Evolutionary conservation across 2,329 filamentous ascomycete species (phyloP).

Genomic region (Paraconiothyrium sp.): DNA sequence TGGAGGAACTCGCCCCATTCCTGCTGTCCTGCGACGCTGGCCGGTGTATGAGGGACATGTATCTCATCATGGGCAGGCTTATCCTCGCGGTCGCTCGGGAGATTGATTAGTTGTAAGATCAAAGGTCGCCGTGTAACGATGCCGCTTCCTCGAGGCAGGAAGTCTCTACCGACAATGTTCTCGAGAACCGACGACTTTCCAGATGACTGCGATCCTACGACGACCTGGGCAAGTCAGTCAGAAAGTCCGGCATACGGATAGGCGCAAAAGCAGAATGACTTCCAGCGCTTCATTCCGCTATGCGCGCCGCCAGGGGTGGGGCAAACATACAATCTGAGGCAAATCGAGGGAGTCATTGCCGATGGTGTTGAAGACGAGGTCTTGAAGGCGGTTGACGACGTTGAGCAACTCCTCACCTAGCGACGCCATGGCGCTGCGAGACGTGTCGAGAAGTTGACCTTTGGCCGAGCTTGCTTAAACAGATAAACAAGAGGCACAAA

Average conservation of each 20-base stretch:
- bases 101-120: slow-evolving; percentile 98
- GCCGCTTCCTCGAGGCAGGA: slow-evolving; percentile 93
- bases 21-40: slow-evolving; percentile 72
- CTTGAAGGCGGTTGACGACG: slow-evolving; percentile 98
- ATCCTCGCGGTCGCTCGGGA: slow-evolving; percentile 78
- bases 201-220: slow-evolving; percentile 97
- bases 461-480: slow-evolving; percentile 32
- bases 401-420: slow-evolving; percentile 94
- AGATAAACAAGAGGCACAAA: slow-evolving; percentile 35
- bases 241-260: not conserved
- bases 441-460: slow-evolving; percentile 31
- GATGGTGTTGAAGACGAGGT: slow-evolving; percentile 99
- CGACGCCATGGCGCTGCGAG: slow-evolving; percentile 75
- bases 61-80: slow-evolving; percentile 71
- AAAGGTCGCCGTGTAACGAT: slow-evolving; percentile 95
- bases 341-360: slow-evolving; percentile 97
- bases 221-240: slow-evolving; percentile 71
- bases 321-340: slow-evolving; percentile 95
- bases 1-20: slow-evolving; percentile 98
- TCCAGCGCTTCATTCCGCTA: slow-evolving; percentile 21
- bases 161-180: slow-evolving; percentile 98
- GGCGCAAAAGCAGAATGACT: not conserved
- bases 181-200: slow-evolving; percentile 98
- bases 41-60: slow-evolving; percentile 78
- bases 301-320: slow-evolving; percentile 26